Evolutionary conservation across 305 asterid genomes (phyloP), one percentile per base, ranked within the genome.

Genomic region (Andrographis paniculata): DNA sequence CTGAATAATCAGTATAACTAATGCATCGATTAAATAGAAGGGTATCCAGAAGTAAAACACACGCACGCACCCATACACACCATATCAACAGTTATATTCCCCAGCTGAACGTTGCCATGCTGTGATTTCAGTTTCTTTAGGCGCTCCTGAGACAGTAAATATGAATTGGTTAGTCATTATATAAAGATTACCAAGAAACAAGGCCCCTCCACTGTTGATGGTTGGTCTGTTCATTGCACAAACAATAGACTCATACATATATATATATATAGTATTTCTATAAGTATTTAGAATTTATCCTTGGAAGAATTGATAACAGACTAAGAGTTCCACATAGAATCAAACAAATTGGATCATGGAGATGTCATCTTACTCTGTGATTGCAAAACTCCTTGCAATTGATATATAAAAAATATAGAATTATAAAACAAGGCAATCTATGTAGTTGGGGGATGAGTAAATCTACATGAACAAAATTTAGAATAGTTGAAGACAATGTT

Each of bases 41-140:
- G 42, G n/a, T 21, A n/a, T 0, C 38, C 11, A 33, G 8, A 52
- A 50, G 48, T 44, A 45, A 33, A 12, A 28, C n/a, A 39, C 48
- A 43, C n/a, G 17, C 45, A 57, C 63, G 78, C 95, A 28, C n/a
- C 33, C 48, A 43, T 13, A 19, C 45, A 57, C 63, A 81, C 95
- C 95, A 85, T 85, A 60, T 85, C 95, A 58, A 85, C 78, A 28
- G 95, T 85, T 59, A 85, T 85, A 55, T 85, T 85, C 39, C 95
- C 91, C 60, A 85, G 65, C 48, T 76, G 94, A 65, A 85, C 94
- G 42, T 85, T 85, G 58, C 95, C 93, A 72, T 85, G 68, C 53
- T 85, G 87, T 30, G 87, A 74, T 71, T 74, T 85, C 31, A 85
- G 52, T 60, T 78, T 85, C 70, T 85, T 85, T 27, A 85, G 71